phyloP scores from a whole-genome alignment of 2,329 filamentous ascomycete species.

The Stagonosporopsis rhizophila region DNA sequence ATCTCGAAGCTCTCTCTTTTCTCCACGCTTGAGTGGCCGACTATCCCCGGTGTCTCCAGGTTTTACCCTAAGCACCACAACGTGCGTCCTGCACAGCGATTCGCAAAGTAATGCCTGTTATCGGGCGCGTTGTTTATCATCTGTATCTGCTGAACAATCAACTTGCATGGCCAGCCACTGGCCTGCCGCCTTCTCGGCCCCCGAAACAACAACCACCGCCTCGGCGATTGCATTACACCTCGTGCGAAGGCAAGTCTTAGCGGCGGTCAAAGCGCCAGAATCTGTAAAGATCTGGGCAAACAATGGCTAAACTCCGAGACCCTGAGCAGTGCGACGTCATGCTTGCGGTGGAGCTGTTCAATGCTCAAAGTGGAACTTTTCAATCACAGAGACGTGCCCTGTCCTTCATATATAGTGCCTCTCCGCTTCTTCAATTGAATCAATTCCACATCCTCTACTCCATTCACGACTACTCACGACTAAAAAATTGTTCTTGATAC shows the following conservation, averaged over 20 bases:
- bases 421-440: not conserved
- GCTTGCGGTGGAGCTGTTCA: conserved; percentile 12
- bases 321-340: conserved; percentile 32
- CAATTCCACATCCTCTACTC: not conserved
- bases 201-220: not conserved
- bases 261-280: conserved; percentile 20
- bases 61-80: conserved; percentile 1
- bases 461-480: conserved; percentile 5
- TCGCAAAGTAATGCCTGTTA: not conserved
- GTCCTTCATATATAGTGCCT: conserved; percentile 21
- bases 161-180: not conserved
- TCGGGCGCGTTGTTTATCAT: not conserved
- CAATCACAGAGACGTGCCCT: conserved; percentile 11
- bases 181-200: not conserved
- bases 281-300: conserved; percentile 20
- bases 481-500: conserved; percentile 7
- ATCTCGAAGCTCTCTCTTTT: conserved; percentile 2
- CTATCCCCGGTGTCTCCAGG: conserved; percentile 6
- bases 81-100: conserved; percentile 6
- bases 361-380: conserved; percentile 21
- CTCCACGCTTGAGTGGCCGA: conserved; percentile 12
- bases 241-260: conserved; percentile 19
- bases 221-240: conserved; percentile 6
- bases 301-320: conserved; percentile 21
- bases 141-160: not conserved